Evolutionary conservation across 768 basidiomycete genomes (phyloP), one percentile per base, ranked within the genome.

Genomic region (Boletus speciosus): DNA sequence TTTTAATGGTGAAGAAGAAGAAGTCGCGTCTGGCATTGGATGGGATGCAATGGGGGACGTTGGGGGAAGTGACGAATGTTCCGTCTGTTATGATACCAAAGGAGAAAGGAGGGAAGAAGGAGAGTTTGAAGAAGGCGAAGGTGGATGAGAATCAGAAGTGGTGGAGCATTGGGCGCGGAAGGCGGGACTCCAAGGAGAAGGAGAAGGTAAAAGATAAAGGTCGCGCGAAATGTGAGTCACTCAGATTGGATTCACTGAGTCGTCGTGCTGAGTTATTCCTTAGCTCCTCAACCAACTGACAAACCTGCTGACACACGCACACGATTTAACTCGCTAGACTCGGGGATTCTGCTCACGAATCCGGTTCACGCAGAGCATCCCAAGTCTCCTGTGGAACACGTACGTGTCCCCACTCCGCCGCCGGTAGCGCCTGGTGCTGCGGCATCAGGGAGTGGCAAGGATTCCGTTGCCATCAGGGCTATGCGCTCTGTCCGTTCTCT

Each of bases 151-250:
- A 76, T 61, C 77, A 78, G 63, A 87, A 84, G 68, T 92, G 89
- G 88, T 92, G 89, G 90, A 91, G 80, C 57, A 84, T 92, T 54
- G 84, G 87, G 6, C 73, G 87, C 14, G 86, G 86, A 10, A 71
- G 85, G 60, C 90, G 84, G 64, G 88, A 88, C 52, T 83, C 81
- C 16, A 88, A 88, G 66, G 84, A 84, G 62, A 81, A 81, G 69
- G 76, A 72, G 15, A 78, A 77, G 58, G 69, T 10, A 6, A 58
- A 74, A 57, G 57, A 64, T 1, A 70, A 68, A 57, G 74, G 74
- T 34, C 73, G 74, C 48, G 69, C 72, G 27, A 73, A 73, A 55
- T 51, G 69, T 70, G 45, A 61, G 59, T 56, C 5, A 1, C 16
- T 43, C 12, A 2, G n/a, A 23, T 47, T 9, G 12, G 16, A 15